Conservation (phyloP, 805 yeast species). For the Hermanozyma aechmeae region DNA sequence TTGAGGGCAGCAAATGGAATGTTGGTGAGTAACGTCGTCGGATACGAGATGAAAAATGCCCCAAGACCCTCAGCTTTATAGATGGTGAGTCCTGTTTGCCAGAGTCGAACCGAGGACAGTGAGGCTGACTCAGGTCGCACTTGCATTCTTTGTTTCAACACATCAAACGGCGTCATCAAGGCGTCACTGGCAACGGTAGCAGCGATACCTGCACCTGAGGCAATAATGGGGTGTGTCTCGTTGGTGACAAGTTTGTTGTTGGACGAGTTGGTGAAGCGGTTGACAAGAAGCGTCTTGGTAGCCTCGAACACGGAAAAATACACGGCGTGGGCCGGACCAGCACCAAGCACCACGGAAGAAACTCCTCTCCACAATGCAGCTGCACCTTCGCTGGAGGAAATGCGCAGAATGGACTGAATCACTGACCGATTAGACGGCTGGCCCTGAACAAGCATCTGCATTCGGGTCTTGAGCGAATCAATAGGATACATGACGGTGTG, state of each 20-base stretch:
- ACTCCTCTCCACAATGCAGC: slow-evolving; percentile 89
- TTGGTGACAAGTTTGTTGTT: slow-evolving; percentile 48
- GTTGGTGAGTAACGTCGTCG: slow-evolving; percentile 85
- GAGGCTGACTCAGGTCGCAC: slow-evolving; percentile 2
- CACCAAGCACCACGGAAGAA: slow-evolving; percentile 84
- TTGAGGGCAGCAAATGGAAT: slow-evolving; percentile 93
- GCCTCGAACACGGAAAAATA: slow-evolving; percentile 92
- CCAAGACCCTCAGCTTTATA: slow-evolving; percentile 55
- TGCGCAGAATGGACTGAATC: slow-evolving; percentile 58
- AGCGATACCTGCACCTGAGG: slow-evolving; percentile 80
- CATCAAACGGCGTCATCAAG: slow-evolving; percentile 95
- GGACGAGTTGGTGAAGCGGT: slow-evolving; percentile 24
- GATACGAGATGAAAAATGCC: slow-evolving; percentile 89
- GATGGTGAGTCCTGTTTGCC: slow-evolving; percentile 35
- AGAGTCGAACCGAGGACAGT: slow-evolving; percentile 19
- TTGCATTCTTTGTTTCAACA: slow-evolving; percentile 93
- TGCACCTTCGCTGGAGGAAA: slow-evolving; percentile 84
- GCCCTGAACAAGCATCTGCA: slow-evolving; percentile 51
- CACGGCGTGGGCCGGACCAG: slow-evolving; percentile 99
- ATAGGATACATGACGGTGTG: slow-evolving; percentile 95
- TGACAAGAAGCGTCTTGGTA: slow-evolving; percentile 51
- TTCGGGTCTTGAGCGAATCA: slow-evolving; percentile 92
- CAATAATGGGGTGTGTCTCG: slow-evolving; percentile 70
- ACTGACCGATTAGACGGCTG: slow-evolving; percentile 32
- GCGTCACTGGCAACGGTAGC: slow-evolving; percentile 95